These are phyloP conservation scores for Trichoderma pleuroti DNA, from an alignment of 2,329 filamentous ascomycete genomes.

Conservation along the genomic window DNA sequence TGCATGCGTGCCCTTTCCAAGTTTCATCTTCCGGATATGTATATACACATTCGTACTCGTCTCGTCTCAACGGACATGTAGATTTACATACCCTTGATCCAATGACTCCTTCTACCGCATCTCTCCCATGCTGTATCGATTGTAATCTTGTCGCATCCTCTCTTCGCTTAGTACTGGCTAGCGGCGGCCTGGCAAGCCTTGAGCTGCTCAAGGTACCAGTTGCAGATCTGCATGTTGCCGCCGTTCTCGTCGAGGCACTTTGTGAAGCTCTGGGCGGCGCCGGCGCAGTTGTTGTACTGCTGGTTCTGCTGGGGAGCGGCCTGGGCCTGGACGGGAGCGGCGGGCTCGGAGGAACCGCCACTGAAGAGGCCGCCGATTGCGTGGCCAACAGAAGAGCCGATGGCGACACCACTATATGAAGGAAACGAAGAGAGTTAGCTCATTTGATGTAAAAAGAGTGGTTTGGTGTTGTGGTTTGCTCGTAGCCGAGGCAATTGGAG, in stretches of 20 bases:
- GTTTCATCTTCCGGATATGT: neutral
- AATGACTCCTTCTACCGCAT: neutral
- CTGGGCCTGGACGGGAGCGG: conserved; percentile 43
- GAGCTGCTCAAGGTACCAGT: conserved; percentile 97
- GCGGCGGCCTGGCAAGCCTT: conserved; percentile 82
- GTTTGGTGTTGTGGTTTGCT: neutral
- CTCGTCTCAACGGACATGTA: neutral
- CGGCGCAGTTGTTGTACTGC: conserved; percentile 66
- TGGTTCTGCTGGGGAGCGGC: conserved; percentile 47
- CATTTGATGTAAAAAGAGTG: neutral
- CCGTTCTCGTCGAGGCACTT: conserved; percentile 94
- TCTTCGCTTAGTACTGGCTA: conserved; percentile 58
- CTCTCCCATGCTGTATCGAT: neutral
- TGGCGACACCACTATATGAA: conserved; percentile 78
- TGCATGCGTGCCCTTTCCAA: neutral
- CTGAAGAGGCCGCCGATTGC: conserved; percentile 86
- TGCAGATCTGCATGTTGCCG: conserved; percentile 93
- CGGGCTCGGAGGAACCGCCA: conserved; percentile 61
- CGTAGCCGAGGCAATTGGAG: neutral
- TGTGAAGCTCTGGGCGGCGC: conserved; percentile 80
- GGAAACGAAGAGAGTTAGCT: neutral
- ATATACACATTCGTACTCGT: conserved; percentile 5
- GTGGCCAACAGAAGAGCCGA: conserved; percentile 93
- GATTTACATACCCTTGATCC: neutral
- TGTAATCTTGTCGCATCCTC: neutral